phyloP scores from a whole-genome alignment of 768 basidiomycete genomes.

The Leccinum imitatum region DNA sequence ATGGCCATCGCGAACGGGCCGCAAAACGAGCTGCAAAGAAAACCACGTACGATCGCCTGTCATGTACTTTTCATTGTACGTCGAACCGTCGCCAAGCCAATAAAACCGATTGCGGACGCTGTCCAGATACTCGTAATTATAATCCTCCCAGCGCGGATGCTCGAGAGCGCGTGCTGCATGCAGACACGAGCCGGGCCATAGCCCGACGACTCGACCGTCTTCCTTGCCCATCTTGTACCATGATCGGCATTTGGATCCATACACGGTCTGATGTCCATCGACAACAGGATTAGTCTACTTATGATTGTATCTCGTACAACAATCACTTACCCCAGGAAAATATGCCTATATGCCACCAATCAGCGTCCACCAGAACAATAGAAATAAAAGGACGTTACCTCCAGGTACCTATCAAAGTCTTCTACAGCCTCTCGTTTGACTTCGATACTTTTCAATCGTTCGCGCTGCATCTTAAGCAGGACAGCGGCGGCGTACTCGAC shows the following conservation, averaged over 20 bases:
- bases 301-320: too few species aligned
- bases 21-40: conserved; percentile 27
- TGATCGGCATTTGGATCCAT: conserved; percentile 53
- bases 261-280: conserved; percentile 47
- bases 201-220: conserved; percentile 51
- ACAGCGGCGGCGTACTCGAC: conserved; percentile 52
- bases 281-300: conserved; percentile 20
- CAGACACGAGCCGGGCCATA: conserved; percentile 62
- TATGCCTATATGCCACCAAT: conserved; percentile 9
- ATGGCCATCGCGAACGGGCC: conserved; percentile 38
- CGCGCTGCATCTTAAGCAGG: conserved; percentile 55
- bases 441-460: conserved; percentile 61
- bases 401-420: conserved; percentile 55
- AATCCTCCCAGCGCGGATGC: conserved; percentile 68
- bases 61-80: conserved; percentile 50
- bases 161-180: conserved; percentile 50
- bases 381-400: conserved; percentile 32
- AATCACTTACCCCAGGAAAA: conserved; percentile 6
- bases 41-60: conserved; percentile 37
- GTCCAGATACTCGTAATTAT: conserved; percentile 48
- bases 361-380: background rate
- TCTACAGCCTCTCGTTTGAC: conserved; percentile 58
- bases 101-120: conserved; percentile 47
- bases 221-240: conserved; percentile 66
- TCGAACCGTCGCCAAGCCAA: conserved; percentile 60